Base-by-base conservation (phyloP, 139 green algal species). In the Picochlorum sp. region DNA sequence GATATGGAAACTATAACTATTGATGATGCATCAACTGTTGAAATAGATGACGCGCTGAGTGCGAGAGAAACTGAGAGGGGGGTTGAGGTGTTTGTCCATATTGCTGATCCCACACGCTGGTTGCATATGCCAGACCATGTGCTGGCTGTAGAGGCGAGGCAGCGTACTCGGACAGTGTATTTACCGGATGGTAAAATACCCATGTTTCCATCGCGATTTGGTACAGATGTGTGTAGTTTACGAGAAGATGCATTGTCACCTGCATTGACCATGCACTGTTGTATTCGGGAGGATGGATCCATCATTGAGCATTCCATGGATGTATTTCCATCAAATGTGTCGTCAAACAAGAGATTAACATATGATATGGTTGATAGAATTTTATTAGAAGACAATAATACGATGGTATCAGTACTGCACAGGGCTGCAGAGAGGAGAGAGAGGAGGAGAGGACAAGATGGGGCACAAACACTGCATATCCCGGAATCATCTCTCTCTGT, bases 11-110 rank as follows among this genome's bases (percentile, higher is more conserved):
- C 84, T 2, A 73, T 82, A 62, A 92, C 84, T 6, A 86, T 97
- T 49, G 90, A 97, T 64, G 88, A 94, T 49, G 77, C 71, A 4
- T 49, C 57, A 49, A 97, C 90, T 6, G 83, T 72, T 1, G 89
- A 96, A 62, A 77, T 84, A 3, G 90, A 97, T 68, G 90, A 97
- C 67, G 90, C 79, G 14, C 45, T 97, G 18, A 77, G 61, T 4
- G 34, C 51, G 87, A 8, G 80, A 90, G 59, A 57, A 60, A 44
- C 56, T 6, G 80, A 79, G 10, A 83, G 77, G 7, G 34, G 69
- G 2, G 11, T 68, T 24, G 65, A 77, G 58, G 58, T 97, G 49
- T 97, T 91, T 91, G 77, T 96, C 18, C 90, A 97, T 70, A 79
- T 97, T 30, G 90, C 90, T 11, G 88, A 96, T 65, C 87, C 88